Evolutionary conservation across 1,284 basidiomycete genomes (phyloP).

Genomic region (Rhodotorula sp.): DNA sequence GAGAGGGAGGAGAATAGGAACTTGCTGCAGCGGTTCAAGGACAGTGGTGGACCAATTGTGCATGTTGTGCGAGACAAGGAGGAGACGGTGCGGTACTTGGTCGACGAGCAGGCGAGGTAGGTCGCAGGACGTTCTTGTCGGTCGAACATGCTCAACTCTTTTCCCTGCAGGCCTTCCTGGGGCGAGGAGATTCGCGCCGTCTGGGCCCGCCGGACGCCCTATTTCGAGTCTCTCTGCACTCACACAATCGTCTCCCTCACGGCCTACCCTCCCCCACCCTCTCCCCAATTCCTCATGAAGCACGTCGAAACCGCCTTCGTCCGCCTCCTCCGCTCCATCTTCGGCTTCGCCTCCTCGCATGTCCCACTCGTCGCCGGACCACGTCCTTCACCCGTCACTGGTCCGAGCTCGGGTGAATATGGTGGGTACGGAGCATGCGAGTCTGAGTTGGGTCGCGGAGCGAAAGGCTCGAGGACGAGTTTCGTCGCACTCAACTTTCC

Average conservation of each 20-base stretch:
- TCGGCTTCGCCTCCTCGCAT: slow-evolving; percentile 39
- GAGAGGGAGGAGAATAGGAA: slow-evolving; percentile 71
- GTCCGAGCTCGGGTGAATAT: slow-evolving; percentile 33
- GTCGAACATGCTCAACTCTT: slow-evolving; percentile 76
- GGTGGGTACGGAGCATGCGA: slow-evolving; percentile 38
- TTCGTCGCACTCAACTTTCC: slow-evolving; percentile 40
- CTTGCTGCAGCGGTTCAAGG: slow-evolving; percentile 57
- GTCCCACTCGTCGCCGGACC: slow-evolving; percentile 33
- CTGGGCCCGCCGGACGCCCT: slow-evolving; percentile 39
- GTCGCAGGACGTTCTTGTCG: slow-evolving; percentile 76
- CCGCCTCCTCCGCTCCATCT: slow-evolving; percentile 40
- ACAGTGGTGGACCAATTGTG: slow-evolving; percentile 66
- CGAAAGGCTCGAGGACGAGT: slow-evolving; percentile 32
- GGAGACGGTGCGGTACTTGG: slow-evolving; percentile 72
- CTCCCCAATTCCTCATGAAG: slow-evolving; percentile 42
- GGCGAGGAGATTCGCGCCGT: slow-evolving; percentile 43
- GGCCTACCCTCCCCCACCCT: slow-evolving; percentile 31
- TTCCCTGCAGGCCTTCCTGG: slow-evolving; percentile 77
- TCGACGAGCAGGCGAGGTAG: slow-evolving; percentile 61
- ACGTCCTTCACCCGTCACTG: slow-evolving; percentile 18
- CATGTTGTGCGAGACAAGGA: slow-evolving; percentile 68
- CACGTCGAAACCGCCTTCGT: slow-evolving; percentile 42
- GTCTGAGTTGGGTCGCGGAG: slow-evolving; percentile 31
- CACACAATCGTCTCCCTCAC: slow-evolving; percentile 43
- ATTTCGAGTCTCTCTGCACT: slow-evolving; percentile 39